A percentile compares a stretch with the other conserved stretches of the same genome.
phyloP scores from a whole-genome alignment of 768 basidiomycete genomes.

The Dioszegia crocea region DNA sequence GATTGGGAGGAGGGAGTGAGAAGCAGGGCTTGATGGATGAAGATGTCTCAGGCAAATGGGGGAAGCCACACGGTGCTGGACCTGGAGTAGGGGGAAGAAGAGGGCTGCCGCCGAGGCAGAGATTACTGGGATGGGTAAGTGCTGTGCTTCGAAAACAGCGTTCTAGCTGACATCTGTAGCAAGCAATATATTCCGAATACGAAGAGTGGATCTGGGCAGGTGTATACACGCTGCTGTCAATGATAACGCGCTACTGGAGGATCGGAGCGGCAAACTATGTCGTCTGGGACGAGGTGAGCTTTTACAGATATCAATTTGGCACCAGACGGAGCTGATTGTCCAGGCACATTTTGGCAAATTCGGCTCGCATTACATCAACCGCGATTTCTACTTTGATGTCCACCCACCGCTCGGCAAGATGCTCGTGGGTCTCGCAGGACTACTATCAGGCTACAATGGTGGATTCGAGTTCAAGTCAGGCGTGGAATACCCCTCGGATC shows the following conservation, averaged over 20 bases:
- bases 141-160: neutral
- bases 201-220: slow-evolving; percentile 51
- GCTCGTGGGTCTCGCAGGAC: slow-evolving; percentile 90
- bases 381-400: slow-evolving; percentile 98
- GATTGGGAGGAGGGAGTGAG: slow-evolving; percentile 3
- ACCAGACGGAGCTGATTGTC: neutral
- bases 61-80: slow-evolving; percentile 44
- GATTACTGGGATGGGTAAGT: slow-evolving; percentile 41
- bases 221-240: slow-evolving; percentile 85
- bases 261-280: slow-evolving; percentile 82
- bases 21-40: slow-evolving; percentile 23
- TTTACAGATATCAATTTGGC: neutral
- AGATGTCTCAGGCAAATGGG: slow-evolving; percentile 43
- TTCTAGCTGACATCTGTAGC: slow-evolving; percentile 16
- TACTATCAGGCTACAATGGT: slow-evolving; percentile 87
- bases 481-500: slow-evolving; percentile 69
- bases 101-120: slow-evolving; percentile 43
- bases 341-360: slow-evolving; percentile 98
- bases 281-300: slow-evolving; percentile 81
- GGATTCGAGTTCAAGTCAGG: slow-evolving; percentile 92
- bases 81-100: slow-evolving; percentile 45
- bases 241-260: slow-evolving; percentile 89
- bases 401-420: slow-evolving; percentile 99
- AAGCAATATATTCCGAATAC: slow-evolving; percentile 43
- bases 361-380: slow-evolving; percentile 94